Conservation (phyloP, 768 basidiomycete species). For the Podaxis sp. region DNA sequence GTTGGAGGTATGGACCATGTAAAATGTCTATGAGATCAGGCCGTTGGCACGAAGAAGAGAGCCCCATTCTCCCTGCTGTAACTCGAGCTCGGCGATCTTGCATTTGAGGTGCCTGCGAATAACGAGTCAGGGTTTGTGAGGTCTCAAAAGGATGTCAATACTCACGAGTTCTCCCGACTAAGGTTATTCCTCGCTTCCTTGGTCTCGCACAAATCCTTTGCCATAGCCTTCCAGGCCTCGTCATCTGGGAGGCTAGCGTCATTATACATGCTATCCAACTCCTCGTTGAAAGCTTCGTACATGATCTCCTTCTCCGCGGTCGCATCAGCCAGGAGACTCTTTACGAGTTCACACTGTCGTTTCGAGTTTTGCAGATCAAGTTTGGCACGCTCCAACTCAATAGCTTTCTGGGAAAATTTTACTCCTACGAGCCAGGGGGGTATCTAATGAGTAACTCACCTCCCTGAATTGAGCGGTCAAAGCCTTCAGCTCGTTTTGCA, state of each 20-base stretch:
- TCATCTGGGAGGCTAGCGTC: conserved; percentile 79
- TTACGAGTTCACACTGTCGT: conserved; percentile 77
- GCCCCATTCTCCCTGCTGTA: conserved; percentile 83
- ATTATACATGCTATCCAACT: conserved; percentile 88
- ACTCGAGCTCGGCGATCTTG: conserved; percentile 65
- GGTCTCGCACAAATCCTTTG: conserved; percentile 65
- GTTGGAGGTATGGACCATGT: background rate
- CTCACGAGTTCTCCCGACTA: conserved; percentile 78
- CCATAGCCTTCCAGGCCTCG: conserved; percentile 81
- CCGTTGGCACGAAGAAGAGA: conserved; percentile 53
- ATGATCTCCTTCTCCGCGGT: conserved; percentile 90
- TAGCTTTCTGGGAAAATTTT: conserved; percentile 41
- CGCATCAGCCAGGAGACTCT: conserved; percentile 71
- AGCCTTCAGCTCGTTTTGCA: conserved; percentile 49
- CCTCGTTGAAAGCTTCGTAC: conserved; percentile 95
- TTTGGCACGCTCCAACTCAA: conserved; percentile 61
- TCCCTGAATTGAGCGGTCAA: conserved; percentile 54
- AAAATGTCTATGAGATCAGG: conserved; percentile 29
- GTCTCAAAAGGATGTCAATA: conserved; percentile 16
- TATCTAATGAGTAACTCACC: conserved; percentile 34
- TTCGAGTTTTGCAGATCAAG: conserved; percentile 67
- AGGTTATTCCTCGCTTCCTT: conserved; percentile 77
- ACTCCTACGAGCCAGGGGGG: background rate
- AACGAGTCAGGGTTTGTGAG: conserved; percentile 11
- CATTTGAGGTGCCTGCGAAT: conserved; percentile 63